These are phyloP conservation scores for Mucor mucedo DNA, from an alignment of 371 early-diverging fungal genomes.

Conservation along the genomic window DNA sequence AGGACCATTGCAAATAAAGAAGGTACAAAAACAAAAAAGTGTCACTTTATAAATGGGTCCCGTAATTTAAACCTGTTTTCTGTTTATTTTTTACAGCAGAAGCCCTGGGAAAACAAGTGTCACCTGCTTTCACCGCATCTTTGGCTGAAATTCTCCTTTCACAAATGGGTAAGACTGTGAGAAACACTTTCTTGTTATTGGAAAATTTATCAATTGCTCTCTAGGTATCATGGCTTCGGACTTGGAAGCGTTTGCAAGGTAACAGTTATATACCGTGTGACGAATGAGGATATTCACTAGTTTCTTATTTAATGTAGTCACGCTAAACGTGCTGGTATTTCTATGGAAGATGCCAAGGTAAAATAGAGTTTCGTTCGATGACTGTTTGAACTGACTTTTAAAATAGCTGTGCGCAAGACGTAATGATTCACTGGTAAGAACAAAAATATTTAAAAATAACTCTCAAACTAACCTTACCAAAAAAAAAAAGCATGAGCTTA, in stretches of 20 bases:
- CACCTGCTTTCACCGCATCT: constrained; percentile 22
- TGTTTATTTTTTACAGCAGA: not conserved
- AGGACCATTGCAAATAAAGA: constrained; percentile 20
- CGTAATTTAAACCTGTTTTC: no score
- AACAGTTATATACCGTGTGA: not conserved
- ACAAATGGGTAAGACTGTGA: constrained; percentile 25
- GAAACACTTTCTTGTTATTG: not conserved
- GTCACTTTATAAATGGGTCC: no score
- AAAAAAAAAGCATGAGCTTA: constrained; percentile 12
- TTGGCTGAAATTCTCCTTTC: constrained; percentile 19
- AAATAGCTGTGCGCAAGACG: constrained; percentile 29
- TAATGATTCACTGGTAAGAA: constrained; percentile 30
- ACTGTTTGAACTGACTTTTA: not conserved
- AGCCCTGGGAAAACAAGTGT: constrained; percentile 18
- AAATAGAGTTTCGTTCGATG: no score
- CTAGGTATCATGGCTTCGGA: constrained; percentile 27
- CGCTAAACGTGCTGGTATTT: constrained; percentile 25
- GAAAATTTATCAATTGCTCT: not conserved
- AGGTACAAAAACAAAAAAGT: constrained; percentile 8
- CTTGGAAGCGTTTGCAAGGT: constrained; percentile 34
- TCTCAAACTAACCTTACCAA: not conserved
- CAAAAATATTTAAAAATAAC: not conserved
- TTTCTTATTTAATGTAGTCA: constrained; percentile 12
- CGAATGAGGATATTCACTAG: not conserved
- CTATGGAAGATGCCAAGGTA: constrained; percentile 38